Evolutionary conservation across 2,329 filamentous ascomycete species (phyloP).

Genomic region (Phyllosticta citribraziliensis): DNA sequence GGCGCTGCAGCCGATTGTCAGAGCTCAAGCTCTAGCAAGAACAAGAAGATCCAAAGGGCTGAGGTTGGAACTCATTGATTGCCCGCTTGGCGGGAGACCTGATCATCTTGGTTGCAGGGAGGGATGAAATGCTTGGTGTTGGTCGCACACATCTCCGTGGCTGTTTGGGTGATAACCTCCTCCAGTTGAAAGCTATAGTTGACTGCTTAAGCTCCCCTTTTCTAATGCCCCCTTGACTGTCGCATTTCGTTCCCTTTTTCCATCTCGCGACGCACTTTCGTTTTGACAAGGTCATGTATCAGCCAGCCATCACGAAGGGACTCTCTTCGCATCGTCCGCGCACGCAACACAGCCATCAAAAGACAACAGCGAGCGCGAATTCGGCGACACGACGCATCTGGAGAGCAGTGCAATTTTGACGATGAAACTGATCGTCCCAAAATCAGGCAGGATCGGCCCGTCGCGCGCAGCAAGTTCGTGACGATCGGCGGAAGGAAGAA

Average conservation of each 20-base stretch:
- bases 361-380: background rate
- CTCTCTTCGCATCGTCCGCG: background rate
- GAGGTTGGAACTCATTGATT: background rate
- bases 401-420: background rate
- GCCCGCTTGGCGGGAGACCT: background rate
- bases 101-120: background rate
- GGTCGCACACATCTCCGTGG: background rate
- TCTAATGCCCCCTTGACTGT: no score
- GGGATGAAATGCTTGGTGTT: background rate
- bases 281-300: no score
- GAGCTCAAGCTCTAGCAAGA: background rate
- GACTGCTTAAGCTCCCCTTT: no score
- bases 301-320: no score
- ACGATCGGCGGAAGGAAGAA: background rate
- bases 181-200: no score
- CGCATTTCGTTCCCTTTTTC: no score
- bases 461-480: background rate
- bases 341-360: background rate
- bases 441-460: background rate
- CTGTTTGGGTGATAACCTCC: background rate
- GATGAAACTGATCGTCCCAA: background rate
- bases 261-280: no score
- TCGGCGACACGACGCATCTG: background rate
- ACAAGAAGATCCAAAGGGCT: background rate
- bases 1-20: background rate